Evolutionary conservation across 2,329 filamentous ascomycete genomes (phyloP).

Genomic region (Fusarium poae): DNA sequence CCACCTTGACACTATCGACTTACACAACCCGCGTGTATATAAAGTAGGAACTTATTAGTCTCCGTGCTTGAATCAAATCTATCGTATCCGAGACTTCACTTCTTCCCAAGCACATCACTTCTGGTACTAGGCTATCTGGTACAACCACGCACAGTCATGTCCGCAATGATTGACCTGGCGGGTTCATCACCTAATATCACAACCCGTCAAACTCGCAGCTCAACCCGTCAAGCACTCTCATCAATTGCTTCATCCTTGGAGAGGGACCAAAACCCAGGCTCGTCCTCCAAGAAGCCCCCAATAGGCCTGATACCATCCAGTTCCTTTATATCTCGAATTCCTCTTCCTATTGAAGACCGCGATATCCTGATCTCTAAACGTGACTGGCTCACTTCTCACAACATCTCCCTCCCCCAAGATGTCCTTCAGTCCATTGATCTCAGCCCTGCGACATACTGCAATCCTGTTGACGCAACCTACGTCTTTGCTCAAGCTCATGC

Average conservation of each 20-base stretch:
- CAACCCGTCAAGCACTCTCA: slow-evolving; percentile 13
- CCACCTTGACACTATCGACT: neutral
- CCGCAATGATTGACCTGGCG: slow-evolving; percentile 2
- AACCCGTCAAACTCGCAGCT: slow-evolving; percentile 34
- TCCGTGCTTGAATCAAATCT: neutral
- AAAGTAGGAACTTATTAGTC: neutral
- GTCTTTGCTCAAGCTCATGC: slow-evolving; percentile 65
- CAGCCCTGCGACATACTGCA: slow-evolving; percentile 7
- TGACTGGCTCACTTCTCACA: slow-evolving; percentile 39
- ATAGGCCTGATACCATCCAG: slow-evolving; percentile 4
- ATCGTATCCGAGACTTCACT: neutral
- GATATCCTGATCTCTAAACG: slow-evolving; percentile 29
- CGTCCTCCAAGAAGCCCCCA: slow-evolving; percentile 1
- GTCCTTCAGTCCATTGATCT: slow-evolving; percentile 4
- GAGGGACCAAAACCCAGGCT: neutral
- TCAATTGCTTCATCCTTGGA: neutral
- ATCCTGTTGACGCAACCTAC: slow-evolving; percentile 51
- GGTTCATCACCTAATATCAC: neutral
- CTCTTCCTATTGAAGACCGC: slow-evolving; percentile 3
- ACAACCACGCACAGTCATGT: slow-evolving; percentile 5
- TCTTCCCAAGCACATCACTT: neutral
- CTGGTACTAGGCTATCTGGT: neutral
- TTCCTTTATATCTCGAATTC: neutral
- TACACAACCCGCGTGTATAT: neutral
- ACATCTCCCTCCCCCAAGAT: slow-evolving; percentile 30